These are phyloP conservation scores for Phytophthora vignae DNA, from an alignment of 352 stramenopile genomes.

Conservation along the genomic window DNA sequence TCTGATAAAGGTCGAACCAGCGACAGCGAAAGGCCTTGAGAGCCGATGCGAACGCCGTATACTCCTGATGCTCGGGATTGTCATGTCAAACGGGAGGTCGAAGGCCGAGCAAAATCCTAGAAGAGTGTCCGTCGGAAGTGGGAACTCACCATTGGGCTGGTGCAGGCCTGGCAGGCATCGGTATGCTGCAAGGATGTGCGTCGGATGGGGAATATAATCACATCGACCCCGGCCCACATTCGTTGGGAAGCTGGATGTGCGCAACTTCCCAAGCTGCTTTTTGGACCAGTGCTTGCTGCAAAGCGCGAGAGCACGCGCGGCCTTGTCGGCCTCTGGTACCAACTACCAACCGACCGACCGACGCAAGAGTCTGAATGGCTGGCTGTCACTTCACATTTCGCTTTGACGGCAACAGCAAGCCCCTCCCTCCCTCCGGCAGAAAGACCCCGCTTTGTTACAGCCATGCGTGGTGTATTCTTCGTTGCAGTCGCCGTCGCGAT, in stretches of 20 bases:
- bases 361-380: too few species aligned
- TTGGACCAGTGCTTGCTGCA: too few species aligned
- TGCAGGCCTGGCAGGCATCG: not conserved
- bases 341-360: too few species aligned
- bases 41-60: not conserved
- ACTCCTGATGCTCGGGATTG: not conserved
- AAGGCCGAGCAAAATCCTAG: not conserved
- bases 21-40: not conserved
- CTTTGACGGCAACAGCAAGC: too few species aligned
- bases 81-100: not conserved
- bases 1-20: not conserved
- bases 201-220: not conserved
- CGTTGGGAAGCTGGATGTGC: not conserved
- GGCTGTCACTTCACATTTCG: too few species aligned
- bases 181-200: not conserved
- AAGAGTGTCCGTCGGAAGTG: not conserved
- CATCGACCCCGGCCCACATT: not conserved
- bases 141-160: not conserved
- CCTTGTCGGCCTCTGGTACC: too few species aligned
- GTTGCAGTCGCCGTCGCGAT: too few species aligned
- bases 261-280: not conserved
- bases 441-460: too few species aligned
- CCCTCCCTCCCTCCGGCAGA: too few species aligned
- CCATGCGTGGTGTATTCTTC: too few species aligned
- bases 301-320: too few species aligned